phyloP scores from a whole-genome alignment of 805 yeast genomes.

The Hanseniaspora clermontiae region DNA sequence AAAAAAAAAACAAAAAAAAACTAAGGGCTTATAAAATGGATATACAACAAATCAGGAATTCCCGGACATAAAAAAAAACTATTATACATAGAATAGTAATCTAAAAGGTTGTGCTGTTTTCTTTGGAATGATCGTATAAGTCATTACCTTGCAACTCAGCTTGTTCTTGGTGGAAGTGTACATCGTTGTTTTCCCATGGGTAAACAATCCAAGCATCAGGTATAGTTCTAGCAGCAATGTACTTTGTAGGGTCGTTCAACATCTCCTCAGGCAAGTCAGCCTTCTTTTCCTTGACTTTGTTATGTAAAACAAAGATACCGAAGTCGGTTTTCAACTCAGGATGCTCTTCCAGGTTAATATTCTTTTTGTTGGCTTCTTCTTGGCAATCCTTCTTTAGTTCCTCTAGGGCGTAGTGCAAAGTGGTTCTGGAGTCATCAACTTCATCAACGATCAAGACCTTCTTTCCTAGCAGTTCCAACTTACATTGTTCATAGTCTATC shows the following conservation, averaged over 20 bases:
- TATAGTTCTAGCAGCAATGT: constrained; percentile 61
- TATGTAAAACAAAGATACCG: constrained; percentile 67
- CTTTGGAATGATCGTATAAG: constrained; percentile 23
- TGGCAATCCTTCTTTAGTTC: constrained; percentile 63
- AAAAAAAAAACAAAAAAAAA: neutral
- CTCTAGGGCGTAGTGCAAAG: constrained; percentile 63
- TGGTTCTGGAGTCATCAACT: constrained; percentile 78
- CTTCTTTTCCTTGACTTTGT: constrained; percentile 57
- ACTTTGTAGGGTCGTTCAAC: constrained; percentile 41
- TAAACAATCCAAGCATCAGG: constrained; percentile 78
- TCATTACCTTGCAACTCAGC: constrained; percentile 70
- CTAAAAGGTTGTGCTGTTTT: constrained; percentile 10
- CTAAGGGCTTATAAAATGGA: neutral
- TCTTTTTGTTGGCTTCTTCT: constrained; percentile 43
- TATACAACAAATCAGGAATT: neutral
- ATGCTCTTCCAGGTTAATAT: constrained; percentile 32
- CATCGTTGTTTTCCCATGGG: constrained; percentile 75
- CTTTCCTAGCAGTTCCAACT: constrained; percentile 49
- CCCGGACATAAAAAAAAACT: neutral
- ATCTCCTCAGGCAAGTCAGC: constrained; percentile 59
- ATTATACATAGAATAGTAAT: neutral
- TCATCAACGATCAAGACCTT: constrained; percentile 66
- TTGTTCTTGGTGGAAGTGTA: constrained; percentile 56
- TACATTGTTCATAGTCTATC: constrained; percentile 61
- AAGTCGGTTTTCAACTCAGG: constrained; percentile 47